These are phyloP conservation scores for Suhomyces guaymorum DNA, from an alignment of 1,139 yeast species.

Conservation along the genomic window DNA sequence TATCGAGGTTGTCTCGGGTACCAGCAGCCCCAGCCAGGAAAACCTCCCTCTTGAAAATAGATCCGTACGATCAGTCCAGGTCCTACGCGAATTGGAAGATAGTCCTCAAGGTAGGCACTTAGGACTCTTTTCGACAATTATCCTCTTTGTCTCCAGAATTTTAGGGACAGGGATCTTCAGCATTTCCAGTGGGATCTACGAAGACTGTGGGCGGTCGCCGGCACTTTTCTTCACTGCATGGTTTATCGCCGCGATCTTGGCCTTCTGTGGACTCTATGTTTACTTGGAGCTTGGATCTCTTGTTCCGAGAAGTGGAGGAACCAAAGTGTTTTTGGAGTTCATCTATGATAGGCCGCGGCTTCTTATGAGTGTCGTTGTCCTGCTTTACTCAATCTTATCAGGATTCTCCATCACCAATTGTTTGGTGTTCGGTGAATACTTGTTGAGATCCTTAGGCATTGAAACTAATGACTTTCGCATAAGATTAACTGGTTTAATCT, in stretches of 20 bases:
- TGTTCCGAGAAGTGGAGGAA: conserved; percentile 74
- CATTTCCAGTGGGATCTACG: conserved; percentile 64
- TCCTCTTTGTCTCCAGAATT: conserved; percentile 64
- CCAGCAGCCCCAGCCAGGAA: conserved; percentile 7
- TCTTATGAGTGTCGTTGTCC: conserved; percentile 60
- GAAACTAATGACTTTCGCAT: conserved; percentile 37
- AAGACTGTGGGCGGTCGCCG: conserved; percentile 68
- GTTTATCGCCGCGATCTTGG: conserved; percentile 58
- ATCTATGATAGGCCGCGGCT: conserved; percentile 61
- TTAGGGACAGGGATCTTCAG: conserved; percentile 81
- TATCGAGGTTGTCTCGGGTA: conserved; percentile 5
- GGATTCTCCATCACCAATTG: conserved; percentile 69
- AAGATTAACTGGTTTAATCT: conserved; percentile 45
- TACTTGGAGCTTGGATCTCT: conserved; percentile 69
- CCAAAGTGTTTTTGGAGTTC: conserved; percentile 67
- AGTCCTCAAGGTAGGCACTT: conserved; percentile 76
- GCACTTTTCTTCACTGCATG: conserved; percentile 60
- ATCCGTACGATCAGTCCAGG: conserved; percentile 19
- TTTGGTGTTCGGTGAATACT: conserved; percentile 70
- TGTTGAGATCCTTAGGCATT: conserved; percentile 50
- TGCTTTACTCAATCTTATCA: conserved; percentile 57
- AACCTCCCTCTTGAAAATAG: conserved; percentile 5
- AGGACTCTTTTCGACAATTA: conserved; percentile 65
- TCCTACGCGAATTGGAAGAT: conserved; percentile 45
- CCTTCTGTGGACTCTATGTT: conserved; percentile 66